Conservation (phyloP, 345 rosid genomes). For the Eutrema yunnanense region DNA sequence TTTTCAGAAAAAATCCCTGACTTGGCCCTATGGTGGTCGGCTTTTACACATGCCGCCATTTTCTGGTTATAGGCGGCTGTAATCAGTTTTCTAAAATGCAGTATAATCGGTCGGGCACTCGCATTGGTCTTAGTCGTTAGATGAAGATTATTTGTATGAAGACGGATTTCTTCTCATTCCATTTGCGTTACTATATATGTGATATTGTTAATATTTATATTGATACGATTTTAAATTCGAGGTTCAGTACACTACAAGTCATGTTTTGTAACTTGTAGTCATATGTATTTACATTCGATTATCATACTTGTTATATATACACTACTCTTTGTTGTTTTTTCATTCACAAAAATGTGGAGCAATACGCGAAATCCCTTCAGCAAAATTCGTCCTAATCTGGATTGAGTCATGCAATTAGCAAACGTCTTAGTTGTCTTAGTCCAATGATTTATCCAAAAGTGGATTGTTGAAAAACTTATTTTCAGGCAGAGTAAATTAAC, state of each 20-base stretch:
- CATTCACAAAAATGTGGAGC: no score
- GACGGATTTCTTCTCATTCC: not conserved
- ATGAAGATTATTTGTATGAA: not conserved
- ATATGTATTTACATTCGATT: not conserved
- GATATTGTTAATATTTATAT: not conserved
- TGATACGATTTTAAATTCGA: not conserved
- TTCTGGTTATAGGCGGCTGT: not conserved
- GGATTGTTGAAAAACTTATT: no score
- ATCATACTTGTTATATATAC: no score
- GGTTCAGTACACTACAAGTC: not conserved
- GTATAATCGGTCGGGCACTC: not conserved
- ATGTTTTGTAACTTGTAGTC: not conserved
- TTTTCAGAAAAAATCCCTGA: not conserved
- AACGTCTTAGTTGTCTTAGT: no score
- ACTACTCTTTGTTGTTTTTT: no score
- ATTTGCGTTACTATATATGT: not conserved
- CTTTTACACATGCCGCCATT: not conserved
- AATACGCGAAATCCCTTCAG: no score
- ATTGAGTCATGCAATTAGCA: no score
- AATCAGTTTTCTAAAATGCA: not conserved
- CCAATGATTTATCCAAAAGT: no score
- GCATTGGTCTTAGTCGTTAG: not conserved
- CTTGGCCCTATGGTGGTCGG: not conserved
- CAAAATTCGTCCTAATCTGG: no score
- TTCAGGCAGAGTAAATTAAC: no score